Evolutionary conservation across 2,329 filamentous ascomycete species (phyloP).

Genomic region (Talaromyces atroroseus): DNA sequence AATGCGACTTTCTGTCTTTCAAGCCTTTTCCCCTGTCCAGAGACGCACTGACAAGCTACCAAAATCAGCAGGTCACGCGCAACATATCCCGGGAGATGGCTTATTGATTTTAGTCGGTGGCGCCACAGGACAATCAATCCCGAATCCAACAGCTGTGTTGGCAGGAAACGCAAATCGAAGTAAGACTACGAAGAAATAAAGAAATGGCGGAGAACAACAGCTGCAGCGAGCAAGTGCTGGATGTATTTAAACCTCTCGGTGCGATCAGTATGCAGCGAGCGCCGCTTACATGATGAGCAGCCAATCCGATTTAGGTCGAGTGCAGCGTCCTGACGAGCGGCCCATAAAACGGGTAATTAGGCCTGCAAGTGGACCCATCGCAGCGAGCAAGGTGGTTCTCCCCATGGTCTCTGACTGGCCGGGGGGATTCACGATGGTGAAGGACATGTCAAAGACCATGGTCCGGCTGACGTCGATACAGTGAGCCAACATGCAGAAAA

Average conservation of each 20-base stretch:
- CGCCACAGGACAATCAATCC: neutral
- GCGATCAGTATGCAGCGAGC: neutral
- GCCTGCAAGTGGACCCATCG: neutral
- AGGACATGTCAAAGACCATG: neutral
- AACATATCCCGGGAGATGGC: conserved; percentile 2
- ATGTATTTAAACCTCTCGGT: neutral
- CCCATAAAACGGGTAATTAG: neutral
- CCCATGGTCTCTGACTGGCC: neutral
- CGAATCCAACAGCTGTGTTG: neutral
- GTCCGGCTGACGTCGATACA: conserved; percentile 12
- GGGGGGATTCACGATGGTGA: neutral
- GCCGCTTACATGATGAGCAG: neutral
- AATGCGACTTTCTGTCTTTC: neutral
- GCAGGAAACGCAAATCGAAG: neutral
- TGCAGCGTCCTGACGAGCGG: neutral
- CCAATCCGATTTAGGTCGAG: neutral
- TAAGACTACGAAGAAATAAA: neutral
- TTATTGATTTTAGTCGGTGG: conserved; percentile 10
- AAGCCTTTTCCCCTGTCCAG: neutral
- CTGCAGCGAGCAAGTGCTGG: neutral
- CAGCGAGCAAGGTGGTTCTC: neutral
- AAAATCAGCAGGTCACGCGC: conserved; percentile 14
- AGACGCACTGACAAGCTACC: neutral
- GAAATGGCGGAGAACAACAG: neutral
- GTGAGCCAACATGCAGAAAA: conserved; percentile 4